phyloP scores from a whole-genome alignment of 225 moss, liverwort and hornwort species.

The Antitrichia curtipendula region DNA sequence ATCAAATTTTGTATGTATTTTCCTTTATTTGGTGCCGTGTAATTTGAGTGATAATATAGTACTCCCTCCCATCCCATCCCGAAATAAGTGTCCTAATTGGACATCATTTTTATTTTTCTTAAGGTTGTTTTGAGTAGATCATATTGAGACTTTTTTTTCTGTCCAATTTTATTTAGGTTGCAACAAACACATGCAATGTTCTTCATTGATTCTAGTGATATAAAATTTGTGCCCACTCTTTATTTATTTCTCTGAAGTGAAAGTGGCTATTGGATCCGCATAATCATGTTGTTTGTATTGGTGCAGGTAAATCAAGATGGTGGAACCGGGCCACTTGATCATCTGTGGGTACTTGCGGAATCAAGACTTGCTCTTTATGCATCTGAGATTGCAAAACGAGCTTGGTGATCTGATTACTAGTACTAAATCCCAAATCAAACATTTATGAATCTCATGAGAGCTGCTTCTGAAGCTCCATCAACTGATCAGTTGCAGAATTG shows the following conservation, averaged over 20 bases:
- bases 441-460: conserved; percentile 34
- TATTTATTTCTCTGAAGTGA: background rate
- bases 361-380: conserved; percentile 39
- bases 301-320: conserved; percentile 29
- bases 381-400: conserved; percentile 58
- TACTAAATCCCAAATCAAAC: conserved; percentile 31
- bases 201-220: background rate
- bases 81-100: background rate
- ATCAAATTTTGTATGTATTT: conserved; percentile 24
- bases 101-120: background rate
- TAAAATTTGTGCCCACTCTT: background rate
- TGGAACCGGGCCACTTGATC: conserved; percentile 60
- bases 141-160: background rate
- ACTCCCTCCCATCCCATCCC: background rate
- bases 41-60: background rate
- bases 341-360: conserved; percentile 58
- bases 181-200: background rate
- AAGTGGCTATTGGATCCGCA: background rate
- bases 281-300: background rate
- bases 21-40: conserved; percentile 31
- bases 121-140: background rate
- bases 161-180: background rate
- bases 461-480: background rate
- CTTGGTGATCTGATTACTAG: conserved; percentile 41
- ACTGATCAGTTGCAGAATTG: background rate